Evolutionary conservation across 2,329 filamentous ascomycete genomes (phyloP), one percentile per base, ranked within the genome.

Genomic region (Emmonsiellopsis sp.): DNA sequence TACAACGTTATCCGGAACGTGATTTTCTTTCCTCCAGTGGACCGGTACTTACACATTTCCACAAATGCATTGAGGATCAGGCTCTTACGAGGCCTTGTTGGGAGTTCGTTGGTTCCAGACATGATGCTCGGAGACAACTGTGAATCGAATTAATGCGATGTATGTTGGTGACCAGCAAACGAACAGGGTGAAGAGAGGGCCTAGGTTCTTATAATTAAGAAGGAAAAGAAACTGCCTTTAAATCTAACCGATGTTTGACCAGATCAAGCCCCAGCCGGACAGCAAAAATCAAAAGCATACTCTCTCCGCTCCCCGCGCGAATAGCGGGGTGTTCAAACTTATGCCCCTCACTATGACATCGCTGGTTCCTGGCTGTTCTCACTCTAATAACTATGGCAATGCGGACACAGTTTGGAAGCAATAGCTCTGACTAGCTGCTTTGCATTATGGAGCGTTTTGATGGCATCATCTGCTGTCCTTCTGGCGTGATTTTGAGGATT

Each of bases 21-120:
- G 13, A 54, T 5, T 26, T 26, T 26, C 20, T 26, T 26, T 5
- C 20, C 5, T 26, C 3, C 3, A 5, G 20, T 26, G 5, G 20
- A 5, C 20, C 20, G 20, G 20, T 26, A 26, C 63, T 35, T 67
- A 73, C 73, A 74, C 70, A 74, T 75, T 62, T 75, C 72, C 30
- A 76, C 74, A 55, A 78, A 78, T 30, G 74, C 75, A 69, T 77
- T 78, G 61, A 78, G 67, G 51, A 78, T 76, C 10, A 76, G 63
- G 50, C 70, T 72, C 62, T 77, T 78, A 56, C 35, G 35, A 38
- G 35, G 9, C 35, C 35, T 9, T 9, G 35, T 9, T n/a, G 35
- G 35, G 9, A 9, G 35, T 38, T 38, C 35, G 13, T 38, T 38
- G 35, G 9, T 38, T 38, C 35, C 35, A 38, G 35, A 38, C 35